Evolutionary conservation across 345 rosid species (phyloP).

Genomic region (Barbarea vulgaris): DNA sequence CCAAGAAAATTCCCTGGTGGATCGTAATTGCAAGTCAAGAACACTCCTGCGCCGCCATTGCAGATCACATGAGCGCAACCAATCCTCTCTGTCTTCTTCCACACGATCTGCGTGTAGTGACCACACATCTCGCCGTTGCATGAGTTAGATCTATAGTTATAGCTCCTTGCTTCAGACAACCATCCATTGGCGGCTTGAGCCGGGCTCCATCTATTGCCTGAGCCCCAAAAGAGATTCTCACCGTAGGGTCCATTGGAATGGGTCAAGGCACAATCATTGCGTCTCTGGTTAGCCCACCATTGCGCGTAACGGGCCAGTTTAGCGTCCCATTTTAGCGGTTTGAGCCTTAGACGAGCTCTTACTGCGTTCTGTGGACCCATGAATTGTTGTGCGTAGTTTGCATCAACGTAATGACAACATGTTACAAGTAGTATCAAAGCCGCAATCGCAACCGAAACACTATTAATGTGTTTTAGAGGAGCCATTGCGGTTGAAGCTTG

Average conservation of each 20-base stretch:
- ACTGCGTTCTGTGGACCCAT: conserved; percentile 73
- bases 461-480: conserved; percentile 12
- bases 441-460: conserved; percentile 26
- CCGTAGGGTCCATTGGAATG: conserved; percentile 91
- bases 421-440: conserved; percentile 26
- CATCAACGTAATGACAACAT: conserved; percentile 23
- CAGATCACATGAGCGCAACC: conserved; percentile 80
- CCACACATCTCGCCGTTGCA: conserved; percentile 67
- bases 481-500: conserved; percentile 38
- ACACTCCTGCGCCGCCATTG: conserved; percentile 51
- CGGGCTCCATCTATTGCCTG: conserved; percentile 75
- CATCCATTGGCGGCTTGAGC: conserved; percentile 68
- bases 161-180: conserved; percentile 65
- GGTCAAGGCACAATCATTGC: conserved; percentile 60
- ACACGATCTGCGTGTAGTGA: conserved; percentile 86
- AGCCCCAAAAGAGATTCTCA: conserved; percentile 95
- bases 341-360: conserved; percentile 53
- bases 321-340: conserved; percentile 59
- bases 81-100: conserved; percentile 57
- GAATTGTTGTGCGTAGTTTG: conserved; percentile 47
- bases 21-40: conserved; percentile 80
- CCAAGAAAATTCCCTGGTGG: conserved; percentile 92
- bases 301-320: conserved; percentile 57
- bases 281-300: conserved; percentile 66
- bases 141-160: conserved; percentile 56